phyloP scores from a whole-genome alignment of 495 filamentous ascomycete genomes.

The Oidiodendron maius region DNA sequence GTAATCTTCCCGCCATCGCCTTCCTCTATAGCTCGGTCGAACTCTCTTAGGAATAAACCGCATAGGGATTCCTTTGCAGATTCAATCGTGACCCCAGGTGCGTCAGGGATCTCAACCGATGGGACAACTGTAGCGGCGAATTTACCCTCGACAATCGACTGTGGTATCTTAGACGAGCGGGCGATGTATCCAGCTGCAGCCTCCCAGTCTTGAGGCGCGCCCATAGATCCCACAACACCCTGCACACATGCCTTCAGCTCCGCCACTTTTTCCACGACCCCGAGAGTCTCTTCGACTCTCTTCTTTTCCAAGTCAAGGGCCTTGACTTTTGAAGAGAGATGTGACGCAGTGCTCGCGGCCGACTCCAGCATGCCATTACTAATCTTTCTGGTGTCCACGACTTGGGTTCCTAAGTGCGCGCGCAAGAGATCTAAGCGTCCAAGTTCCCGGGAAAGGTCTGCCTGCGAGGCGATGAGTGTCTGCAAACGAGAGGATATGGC shows the following conservation, averaged over 20 bases:
- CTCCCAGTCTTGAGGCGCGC: constrained; percentile 97
- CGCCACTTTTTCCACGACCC: constrained; percentile 90
- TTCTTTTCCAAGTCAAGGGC: constrained; percentile 84
- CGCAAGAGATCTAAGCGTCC: constrained; percentile 85
- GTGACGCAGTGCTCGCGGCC: constrained; percentile 78
- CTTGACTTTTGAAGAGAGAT: constrained; percentile 80
- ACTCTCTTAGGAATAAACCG: constrained; percentile 84
- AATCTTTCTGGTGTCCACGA: constrained; percentile 75
- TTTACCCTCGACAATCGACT: constrained; percentile 69
- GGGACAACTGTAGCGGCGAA: constrained; percentile 93
- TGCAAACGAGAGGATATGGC: constrained; percentile 69
- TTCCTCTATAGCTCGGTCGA: constrained; percentile 84
- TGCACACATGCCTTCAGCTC: constrained; percentile 95
- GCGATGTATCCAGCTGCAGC: constrained; percentile 85
- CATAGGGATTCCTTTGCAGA: constrained; percentile 83
- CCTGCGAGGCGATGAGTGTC: constrained; percentile 68
- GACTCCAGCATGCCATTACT: constrained; percentile 82
- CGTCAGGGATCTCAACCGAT: constrained; percentile 89
- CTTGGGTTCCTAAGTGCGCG: constrained; percentile 80
- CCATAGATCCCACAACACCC: constrained; percentile 94
- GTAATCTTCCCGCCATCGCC: constrained; percentile 83
- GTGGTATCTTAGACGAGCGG: constrained; percentile 73
- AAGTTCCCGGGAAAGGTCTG: constrained; percentile 76
- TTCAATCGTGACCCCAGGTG: constrained; percentile 81
- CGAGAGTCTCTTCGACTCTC: constrained; percentile 80